Percentiles rank a stretch among this genome's conserved stretches.
Conservation (phyloP, 192 early-diverging fungal species). For the Linnemannia exigua region DNA sequence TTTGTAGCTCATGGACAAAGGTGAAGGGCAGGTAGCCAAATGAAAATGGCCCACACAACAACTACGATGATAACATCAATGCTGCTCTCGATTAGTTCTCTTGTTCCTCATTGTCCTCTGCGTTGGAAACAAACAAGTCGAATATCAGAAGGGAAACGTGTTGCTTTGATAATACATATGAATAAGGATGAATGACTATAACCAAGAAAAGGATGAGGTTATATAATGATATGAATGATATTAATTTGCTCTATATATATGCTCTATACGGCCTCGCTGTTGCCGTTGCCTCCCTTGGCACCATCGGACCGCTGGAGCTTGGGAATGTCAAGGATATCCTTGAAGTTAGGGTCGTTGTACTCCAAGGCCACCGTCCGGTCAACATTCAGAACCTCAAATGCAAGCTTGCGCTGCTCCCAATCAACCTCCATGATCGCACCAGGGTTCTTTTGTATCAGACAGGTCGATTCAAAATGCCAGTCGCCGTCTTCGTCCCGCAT, state of each 20-base stretch:
- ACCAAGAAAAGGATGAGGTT: too few species aligned
- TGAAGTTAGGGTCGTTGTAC: conserved; percentile 6
- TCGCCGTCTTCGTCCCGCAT: conserved; percentile 58
- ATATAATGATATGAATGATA: too few species aligned
- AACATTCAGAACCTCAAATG: conserved; percentile 29
- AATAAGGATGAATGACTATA: too few species aligned
- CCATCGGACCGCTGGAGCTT: conserved; percentile 21
- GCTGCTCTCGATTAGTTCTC: too few species aligned
- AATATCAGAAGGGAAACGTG: too few species aligned
- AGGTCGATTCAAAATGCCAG: conserved; percentile 61
- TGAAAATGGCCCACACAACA: too few species aligned
- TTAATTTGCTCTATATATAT: too few species aligned
- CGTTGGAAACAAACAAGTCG: too few species aligned
- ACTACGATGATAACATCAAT: too few species aligned
- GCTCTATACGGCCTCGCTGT: conserved; percentile 23
- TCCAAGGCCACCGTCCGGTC: conserved; percentile 33
- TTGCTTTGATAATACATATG: too few species aligned
- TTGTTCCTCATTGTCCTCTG: too few species aligned
- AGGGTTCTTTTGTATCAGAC: conserved; percentile 54
- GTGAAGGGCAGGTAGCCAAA: not conserved
- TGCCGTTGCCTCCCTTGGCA: conserved; percentile 45
- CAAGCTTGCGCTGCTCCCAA: conserved; percentile 42
- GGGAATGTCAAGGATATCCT: conserved; percentile 40
- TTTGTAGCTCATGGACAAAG: not conserved
- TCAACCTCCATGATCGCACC: conserved; percentile 49